phyloP scores from a whole-genome alignment of 2,329 filamentous ascomycete genomes.

The Fusarium marasasianum region DNA sequence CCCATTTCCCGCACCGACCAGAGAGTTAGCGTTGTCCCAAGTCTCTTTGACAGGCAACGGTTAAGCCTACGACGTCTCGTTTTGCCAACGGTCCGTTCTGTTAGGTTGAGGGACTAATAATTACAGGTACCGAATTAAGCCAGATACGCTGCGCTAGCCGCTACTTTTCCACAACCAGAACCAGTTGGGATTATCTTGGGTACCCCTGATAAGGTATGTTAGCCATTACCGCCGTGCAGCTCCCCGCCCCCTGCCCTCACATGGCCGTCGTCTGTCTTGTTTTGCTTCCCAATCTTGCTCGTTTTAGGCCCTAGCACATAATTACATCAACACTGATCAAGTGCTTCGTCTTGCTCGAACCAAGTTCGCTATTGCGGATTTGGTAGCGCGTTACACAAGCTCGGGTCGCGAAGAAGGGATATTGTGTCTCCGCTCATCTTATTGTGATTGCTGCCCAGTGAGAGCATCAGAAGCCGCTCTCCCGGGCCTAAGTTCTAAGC shows the following conservation, averaged over 20 bases:
- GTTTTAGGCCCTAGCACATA: conserved; percentile 21
- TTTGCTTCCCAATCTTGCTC: conserved; percentile 25
- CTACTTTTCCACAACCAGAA: background rate
- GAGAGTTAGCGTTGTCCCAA: conserved; percentile 38
- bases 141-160: background rate
- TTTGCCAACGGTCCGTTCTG: conserved; percentile 30
- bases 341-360: background rate
- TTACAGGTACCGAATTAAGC: background rate
- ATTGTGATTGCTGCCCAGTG: conserved; percentile 23
- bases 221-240: conserved; percentile 21
- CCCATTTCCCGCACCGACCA: conserved; percentile 30
- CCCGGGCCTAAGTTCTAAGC: conserved; percentile 9
- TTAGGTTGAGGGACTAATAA: conserved; percentile 7
- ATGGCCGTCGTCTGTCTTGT: conserved; percentile 32
- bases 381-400: conserved; percentile 4
- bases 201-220: background rate
- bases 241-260: conserved; percentile 32
- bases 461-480: conserved; percentile 10
- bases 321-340: conserved; percentile 6
- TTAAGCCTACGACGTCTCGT: conserved; percentile 33
- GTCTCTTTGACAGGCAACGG: conserved; percentile 40
- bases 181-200: background rate
- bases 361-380: conserved; percentile 2
- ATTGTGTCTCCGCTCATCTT: conserved; percentile 5
- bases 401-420: conserved; percentile 3